A percentile compares a stretch with the other conserved stretches of the same genome.
Conservation (phyloP, 805 yeast genomes). For the Saccharomycopsis fodiens region DNA sequence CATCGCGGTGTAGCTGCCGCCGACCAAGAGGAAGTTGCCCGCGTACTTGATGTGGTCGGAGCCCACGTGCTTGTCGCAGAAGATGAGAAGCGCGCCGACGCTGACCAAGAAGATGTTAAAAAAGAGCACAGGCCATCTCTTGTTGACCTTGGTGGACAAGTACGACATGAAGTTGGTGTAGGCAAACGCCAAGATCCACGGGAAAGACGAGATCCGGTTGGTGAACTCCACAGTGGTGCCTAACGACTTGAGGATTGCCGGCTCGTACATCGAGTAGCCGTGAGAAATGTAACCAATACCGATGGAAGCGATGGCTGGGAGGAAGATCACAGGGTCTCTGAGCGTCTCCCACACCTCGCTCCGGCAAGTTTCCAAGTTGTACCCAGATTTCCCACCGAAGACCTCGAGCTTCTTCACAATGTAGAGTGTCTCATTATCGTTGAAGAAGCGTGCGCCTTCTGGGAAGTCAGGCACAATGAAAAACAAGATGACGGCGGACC, state of each 20-base stretch:
- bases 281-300: constrained; percentile 60
- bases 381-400: constrained; percentile 43
- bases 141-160: constrained; percentile 35
- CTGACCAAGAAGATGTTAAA: constrained; percentile 20
- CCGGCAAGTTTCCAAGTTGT: constrained; percentile 37
- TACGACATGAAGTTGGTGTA: constrained; percentile 1
- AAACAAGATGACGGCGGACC: constrained; percentile 27
- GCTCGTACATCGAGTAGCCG: constrained; percentile 67
- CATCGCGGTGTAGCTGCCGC: constrained; percentile 48
- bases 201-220: constrained; percentile 51
- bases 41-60: constrained; percentile 10
- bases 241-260: constrained; percentile 57
- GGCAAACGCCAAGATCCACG: constrained; percentile 38
- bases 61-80: constrained; percentile 3
- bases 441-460: constrained; percentile 51
- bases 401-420: constrained; percentile 51
- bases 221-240: constrained; percentile 51
- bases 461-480: constrained; percentile 68
- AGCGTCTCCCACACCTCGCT: constrained; percentile 40
- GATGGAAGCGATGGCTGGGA: constrained; percentile 53
- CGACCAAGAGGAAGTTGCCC: constrained; percentile 31
- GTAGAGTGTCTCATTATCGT: constrained; percentile 41
- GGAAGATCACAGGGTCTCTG: constrained; percentile 50
- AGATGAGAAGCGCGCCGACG: constrained; percentile 9
- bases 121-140: constrained; percentile 37